Evolutionary conservation across 75 land plant species (phyloP).

Genomic region (Sequoiadendron giganteum): DNA sequence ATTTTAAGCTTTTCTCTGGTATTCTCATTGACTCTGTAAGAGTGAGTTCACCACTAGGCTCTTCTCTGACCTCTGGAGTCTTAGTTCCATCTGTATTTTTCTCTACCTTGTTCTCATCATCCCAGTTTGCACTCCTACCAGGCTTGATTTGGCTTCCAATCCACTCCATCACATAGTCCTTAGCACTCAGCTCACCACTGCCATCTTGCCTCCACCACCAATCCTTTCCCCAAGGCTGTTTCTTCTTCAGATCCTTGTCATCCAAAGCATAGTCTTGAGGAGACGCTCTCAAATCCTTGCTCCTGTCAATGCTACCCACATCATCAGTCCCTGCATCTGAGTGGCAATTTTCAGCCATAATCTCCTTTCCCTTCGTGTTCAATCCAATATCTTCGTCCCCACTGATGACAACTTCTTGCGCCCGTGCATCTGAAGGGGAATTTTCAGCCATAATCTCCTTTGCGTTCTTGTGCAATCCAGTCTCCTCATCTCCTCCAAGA

Average conservation of each 20-base stretch:
- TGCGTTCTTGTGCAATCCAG: constrained; percentile 20
- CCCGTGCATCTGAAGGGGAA: constrained; percentile 5
- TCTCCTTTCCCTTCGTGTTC: constrained; percentile 38
- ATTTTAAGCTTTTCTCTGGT: constrained; percentile 17
- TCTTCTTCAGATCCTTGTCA: constrained; percentile 1
- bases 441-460: constrained; percentile 32
- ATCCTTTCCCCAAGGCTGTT: constrained; percentile 56
- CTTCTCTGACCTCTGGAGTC: constrained; percentile 28
- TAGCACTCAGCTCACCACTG: constrained; percentile 61
- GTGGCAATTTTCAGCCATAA: constrained; percentile 19
- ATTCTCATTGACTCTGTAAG: constrained; percentile 15
- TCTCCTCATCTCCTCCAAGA: constrained; percentile 1
- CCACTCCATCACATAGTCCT: constrained; percentile 89
- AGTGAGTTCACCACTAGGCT: constrained; percentile 19
- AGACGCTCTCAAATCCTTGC: constrained; percentile 32
- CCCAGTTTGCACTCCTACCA: constrained; percentile 41
- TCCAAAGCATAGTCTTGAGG: constrained; percentile 7
- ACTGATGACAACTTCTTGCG: neutral
- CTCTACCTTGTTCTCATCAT: constrained; percentile 28
- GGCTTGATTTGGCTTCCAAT: constrained; percentile 72
- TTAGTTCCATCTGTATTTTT: constrained; percentile 16
- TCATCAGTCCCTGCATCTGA: constrained; percentile 31
- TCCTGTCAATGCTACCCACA: constrained; percentile 27
- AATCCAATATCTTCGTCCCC: constrained; percentile 12
- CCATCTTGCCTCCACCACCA: constrained; percentile 92